Conservation (phyloP, 345 rosid genomes). For the Corymbia maculata region DNA sequence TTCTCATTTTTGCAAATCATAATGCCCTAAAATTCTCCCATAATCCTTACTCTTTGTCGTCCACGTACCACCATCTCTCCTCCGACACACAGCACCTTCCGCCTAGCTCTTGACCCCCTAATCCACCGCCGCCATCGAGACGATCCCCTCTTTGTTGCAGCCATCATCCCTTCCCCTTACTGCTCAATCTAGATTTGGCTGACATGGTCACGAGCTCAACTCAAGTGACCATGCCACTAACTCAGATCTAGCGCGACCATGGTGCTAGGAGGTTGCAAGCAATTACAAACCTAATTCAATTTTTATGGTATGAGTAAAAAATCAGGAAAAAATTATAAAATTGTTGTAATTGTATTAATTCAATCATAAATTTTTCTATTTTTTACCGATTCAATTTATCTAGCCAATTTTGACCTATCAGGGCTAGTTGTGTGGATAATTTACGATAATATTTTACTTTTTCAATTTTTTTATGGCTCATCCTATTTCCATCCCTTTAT, state of each 20-base stretch:
- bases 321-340: too few species aligned
- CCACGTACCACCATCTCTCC: neutral
- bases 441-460: too few species aligned
- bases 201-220: neutral
- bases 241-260: neutral
- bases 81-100: neutral
- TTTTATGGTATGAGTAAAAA: neutral
- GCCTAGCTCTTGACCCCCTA: rapidly evolving
- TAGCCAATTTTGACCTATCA: too few species aligned
- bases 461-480: too few species aligned
- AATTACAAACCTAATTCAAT: neutral
- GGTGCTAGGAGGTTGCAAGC: neutral
- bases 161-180: neutral
- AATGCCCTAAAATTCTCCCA: neutral
- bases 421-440: too few species aligned
- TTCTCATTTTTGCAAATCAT: neutral
- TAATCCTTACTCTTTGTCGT: neutral
- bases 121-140: neutral
- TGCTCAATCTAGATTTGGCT: neutral
- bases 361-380: too few species aligned
- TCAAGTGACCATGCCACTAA: neutral
- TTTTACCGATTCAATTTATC: too few species aligned
- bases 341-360: too few species aligned
- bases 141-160: neutral
- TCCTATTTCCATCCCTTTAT: too few species aligned